Conservation (phyloP, 164 flowering plant species). For the Aristolochia contorta region DNA sequence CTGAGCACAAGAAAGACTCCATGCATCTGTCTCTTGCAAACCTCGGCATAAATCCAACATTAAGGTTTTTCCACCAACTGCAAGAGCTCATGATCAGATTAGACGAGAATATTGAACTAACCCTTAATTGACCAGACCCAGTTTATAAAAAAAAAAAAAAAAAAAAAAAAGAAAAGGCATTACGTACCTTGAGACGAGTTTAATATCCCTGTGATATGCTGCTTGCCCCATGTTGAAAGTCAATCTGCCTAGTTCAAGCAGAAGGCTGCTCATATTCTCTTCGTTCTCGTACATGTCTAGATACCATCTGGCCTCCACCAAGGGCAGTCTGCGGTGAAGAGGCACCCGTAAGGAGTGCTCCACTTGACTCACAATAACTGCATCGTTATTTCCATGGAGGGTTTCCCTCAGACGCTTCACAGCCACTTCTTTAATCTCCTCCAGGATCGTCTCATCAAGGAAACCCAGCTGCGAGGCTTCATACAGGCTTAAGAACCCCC, state of each 20-base stretch:
- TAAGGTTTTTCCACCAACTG: constrained; percentile 53
- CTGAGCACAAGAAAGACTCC: constrained; percentile 42
- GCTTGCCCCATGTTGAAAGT: constrained; percentile 14
- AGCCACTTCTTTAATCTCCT: constrained; percentile 12
- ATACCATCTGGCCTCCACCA: constrained; percentile 23
- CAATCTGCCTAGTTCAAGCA: constrained; percentile 18
- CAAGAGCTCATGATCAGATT: neutral
- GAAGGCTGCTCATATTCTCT: constrained; percentile 6
- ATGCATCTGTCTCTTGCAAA: constrained; percentile 41
- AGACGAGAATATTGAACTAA: neutral
- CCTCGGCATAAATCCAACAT: constrained; percentile 26
- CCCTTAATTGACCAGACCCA: too few species aligned
- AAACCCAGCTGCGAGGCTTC: constrained; percentile 18
- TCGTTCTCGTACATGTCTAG: constrained; percentile 11
- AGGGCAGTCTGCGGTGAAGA: constrained; percentile 15
- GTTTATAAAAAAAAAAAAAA: too few species aligned
- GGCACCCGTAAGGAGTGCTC: constrained; percentile 22
- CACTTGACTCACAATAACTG: constrained; percentile 6
- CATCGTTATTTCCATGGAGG: neutral
- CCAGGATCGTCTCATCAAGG: constrained; percentile 15
- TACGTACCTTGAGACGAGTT: constrained; percentile 7
- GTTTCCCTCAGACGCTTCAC: constrained; percentile 4
- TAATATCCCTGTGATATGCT: constrained; percentile 12
- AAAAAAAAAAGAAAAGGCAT: too few species aligned
- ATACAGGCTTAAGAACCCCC: constrained; percentile 17